phyloP scores from a whole-genome alignment of 2,329 filamentous ascomycete genomes.

The Talaromyces sp. region DNA sequence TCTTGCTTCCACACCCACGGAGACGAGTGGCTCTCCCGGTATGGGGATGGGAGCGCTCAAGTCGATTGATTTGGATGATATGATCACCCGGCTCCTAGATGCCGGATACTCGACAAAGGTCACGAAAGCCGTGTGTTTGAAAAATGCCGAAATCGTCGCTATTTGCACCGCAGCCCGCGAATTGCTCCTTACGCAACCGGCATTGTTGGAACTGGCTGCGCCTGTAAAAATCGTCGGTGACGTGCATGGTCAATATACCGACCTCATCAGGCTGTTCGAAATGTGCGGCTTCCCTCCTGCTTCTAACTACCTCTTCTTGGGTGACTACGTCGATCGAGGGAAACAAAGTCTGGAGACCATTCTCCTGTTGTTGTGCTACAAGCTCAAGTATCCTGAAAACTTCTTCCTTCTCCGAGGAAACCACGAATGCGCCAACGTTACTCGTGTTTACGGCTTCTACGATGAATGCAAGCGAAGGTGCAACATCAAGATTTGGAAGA shows the following conservation, averaged over 20 bases:
- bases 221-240: conserved; percentile 98
- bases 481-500: conserved; percentile 98
- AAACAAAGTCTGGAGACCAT: conserved; percentile 97
- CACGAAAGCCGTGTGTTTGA: conserved; percentile 93
- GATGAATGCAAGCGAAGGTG: conserved; percentile 95
- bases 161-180: conserved; percentile 88
- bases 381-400: conserved; percentile 95
- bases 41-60: conserved; percentile 90
- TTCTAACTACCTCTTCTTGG: conserved; percentile 88
- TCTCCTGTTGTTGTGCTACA: conserved; percentile 86
- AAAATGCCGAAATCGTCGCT: conserved; percentile 94
- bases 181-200: conserved; percentile 84
- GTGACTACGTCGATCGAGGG: conserved; percentile 93
- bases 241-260: conserved; percentile 93
- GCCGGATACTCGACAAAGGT: conserved; percentile 95
- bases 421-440: conserved; percentile 95
- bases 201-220: conserved; percentile 82
- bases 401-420: conserved; percentile 94
- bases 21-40: conserved; percentile 45
- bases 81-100: conserved; percentile 90
- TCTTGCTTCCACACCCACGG: conserved; percentile 34
- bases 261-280: conserved; percentile 93
- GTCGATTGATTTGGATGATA: conserved; percentile 90
- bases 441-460: conserved; percentile 93
- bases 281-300: conserved; percentile 96